Evolutionary conservation across 2,329 filamentous ascomycete species (phyloP), one percentile per base, ranked within the genome.

Genomic region (Karstenula rhodostoma): DNA sequence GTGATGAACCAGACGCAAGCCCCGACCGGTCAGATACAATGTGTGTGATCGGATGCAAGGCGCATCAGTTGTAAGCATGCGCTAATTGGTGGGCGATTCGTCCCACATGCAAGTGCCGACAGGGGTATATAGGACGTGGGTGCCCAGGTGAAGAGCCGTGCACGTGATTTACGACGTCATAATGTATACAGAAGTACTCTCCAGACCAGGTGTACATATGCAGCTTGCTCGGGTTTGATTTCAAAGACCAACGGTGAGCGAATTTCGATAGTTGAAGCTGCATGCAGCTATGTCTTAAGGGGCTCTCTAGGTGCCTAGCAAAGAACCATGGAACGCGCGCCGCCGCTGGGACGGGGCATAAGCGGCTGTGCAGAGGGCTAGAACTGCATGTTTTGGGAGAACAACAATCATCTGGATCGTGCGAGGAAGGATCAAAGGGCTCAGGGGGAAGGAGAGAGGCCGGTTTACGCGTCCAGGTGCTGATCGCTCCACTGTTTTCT

Each of bases 101-200:
- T 44, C 10, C 13, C 23, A 5, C 12, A 27, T 35, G 27, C 46
- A 25, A 51, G 9, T 7, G 13, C 27, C 54, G 33, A 32, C 44
- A 50, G 37, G 47, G 46, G 43, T 46, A 25, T 35, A 37, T 46
- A 42, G 12, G 12, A 43, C 29, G 40, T 5, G 19, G n/a, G 6
- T 37, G 59, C 29, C 29, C 29, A 9, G 29, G 29, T 61, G 59
- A 61, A 58, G 40, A 27, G 47, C 27, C 25, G 12, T 5, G 8
- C 59, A 61, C 59, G 56, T 61, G 59, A 61, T 25, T 23, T 7
- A 4, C 32, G 47, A 55, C 51, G 50, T 47, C 44, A 51, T 51
- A 23, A 27, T 48, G 13, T 44, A 32, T 29, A 43, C 22, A 29
- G 19, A 40, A 22, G 4, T 4, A 40, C n/a, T 9, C 22, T 35